Evolutionary conservation across 345 rosid genomes (phyloP).

Genomic region (Clarkia xantiana): DNA sequence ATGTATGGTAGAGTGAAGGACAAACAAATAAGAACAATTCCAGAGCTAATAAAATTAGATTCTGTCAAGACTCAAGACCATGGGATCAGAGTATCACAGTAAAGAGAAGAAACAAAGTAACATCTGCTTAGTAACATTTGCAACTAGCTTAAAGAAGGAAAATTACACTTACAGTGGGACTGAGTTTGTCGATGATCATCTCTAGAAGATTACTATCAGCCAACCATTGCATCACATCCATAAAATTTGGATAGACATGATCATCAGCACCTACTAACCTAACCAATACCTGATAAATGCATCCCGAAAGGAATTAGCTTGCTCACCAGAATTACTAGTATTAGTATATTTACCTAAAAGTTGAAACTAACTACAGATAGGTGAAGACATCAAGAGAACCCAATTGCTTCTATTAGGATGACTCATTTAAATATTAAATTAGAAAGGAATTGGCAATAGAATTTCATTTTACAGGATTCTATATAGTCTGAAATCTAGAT

Average conservation of each 20-base stretch:
- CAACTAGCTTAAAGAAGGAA: background rate
- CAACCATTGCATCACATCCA: slow-evolving; percentile 99
- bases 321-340: no score
- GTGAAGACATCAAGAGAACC: no score
- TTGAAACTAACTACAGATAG: no score
- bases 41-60: background rate
- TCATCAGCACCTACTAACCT: slow-evolving; percentile 96
- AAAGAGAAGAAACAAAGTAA: background rate
- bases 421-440: no score
- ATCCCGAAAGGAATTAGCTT: no score
- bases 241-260: slow-evolving; percentile 84
- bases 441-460: no score
- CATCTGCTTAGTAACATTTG: background rate
- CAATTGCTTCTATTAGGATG: no score
- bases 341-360: no score
- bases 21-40: no score
- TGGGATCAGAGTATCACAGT: background rate
- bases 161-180: slow-evolving; percentile 57
- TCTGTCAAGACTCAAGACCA: background rate
- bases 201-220: slow-evolving; percentile 78
- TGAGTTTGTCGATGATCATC: slow-evolving; percentile 89
- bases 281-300: slow-evolving; percentile 57
- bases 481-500: no score
- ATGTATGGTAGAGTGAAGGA: no score
- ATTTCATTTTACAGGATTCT: no score